A percentile compares a stretch with the other conserved stretches of the same genome.
These are phyloP conservation scores for Flaveria robusta DNA, from an alignment of 129 eudicot genomes.

Conservation along the genomic window DNA sequence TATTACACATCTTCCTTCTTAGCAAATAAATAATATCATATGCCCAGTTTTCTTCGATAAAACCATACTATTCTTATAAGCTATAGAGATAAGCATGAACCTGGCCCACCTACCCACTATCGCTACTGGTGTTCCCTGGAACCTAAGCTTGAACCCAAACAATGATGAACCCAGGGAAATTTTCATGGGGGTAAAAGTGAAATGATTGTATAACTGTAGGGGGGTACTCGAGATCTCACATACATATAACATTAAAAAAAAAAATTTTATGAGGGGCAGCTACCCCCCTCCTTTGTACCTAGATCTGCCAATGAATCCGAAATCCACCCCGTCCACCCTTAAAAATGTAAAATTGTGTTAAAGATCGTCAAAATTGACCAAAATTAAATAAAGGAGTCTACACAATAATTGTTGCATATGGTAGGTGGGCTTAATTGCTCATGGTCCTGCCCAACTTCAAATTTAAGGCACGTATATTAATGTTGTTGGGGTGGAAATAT, in stretches of 20 bases:
- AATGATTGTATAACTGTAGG: no score
- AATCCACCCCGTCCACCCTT: not conserved
- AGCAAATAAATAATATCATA: not conserved
- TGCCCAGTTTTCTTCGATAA: not conserved
- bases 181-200: no score
- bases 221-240: no score
- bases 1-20: not conserved
- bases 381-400: constrained; percentile 9
- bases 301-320: no score
- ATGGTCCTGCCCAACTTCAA: constrained; percentile 30
- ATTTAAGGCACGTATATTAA: constrained; percentile 24
- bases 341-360: not conserved
- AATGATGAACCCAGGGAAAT: no score
- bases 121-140: no score
- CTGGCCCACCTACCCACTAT: no score
- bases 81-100: not conserved
- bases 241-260: no score
- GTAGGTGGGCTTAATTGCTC: constrained; percentile 39
- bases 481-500: constrained; percentile 24
- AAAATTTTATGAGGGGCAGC: no score
- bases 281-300: no score
- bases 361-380: constrained; percentile 1
- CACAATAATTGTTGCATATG: constrained; percentile 33
- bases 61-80: not conserved
- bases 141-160: no score